A percentile compares a stretch with the other conserved stretches of the same genome.
phyloP scores from a whole-genome alignment of 2,329 filamentous ascomycete genomes.

The Pestalotiopsis sp. region DNA sequence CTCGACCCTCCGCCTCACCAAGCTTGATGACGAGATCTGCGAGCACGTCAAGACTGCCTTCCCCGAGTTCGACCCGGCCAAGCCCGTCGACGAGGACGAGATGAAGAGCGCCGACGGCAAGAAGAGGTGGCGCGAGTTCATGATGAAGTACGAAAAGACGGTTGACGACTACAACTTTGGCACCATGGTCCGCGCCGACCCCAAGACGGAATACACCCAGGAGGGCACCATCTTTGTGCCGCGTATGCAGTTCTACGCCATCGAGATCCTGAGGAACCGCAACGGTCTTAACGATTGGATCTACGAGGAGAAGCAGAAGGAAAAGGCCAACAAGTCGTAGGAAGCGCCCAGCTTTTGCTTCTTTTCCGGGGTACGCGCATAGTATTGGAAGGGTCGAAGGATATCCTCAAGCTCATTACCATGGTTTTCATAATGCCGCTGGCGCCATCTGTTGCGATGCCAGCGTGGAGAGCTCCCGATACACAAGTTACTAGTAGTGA shows the following conservation, averaged over 20 bases:
- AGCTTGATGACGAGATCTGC: constrained; percentile 93
- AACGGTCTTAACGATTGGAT: constrained; percentile 96
- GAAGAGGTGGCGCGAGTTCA: constrained; percentile 91
- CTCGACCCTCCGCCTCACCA: constrained; percentile 87
- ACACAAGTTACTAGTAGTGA: no score
- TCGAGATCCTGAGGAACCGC: constrained; percentile 81
- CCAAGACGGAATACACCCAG: constrained; percentile 83
- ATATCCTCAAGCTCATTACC: no score
- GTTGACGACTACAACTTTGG: constrained; percentile 99
- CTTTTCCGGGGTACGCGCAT: neutral
- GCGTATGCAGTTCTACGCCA: constrained; percentile 81
- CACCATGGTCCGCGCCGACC: constrained; percentile 81
- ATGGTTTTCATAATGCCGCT: no score
- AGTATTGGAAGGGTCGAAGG: no score
- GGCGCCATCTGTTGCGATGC: no score
- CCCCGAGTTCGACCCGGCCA: constrained; percentile 86
- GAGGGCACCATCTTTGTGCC: constrained; percentile 82
- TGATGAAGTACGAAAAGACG: constrained; percentile 91
- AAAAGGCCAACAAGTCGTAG: constrained; percentile 45
- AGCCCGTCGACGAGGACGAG: constrained; percentile 82
- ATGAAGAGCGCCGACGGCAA: constrained; percentile 99
- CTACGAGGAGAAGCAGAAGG: constrained; percentile 77
- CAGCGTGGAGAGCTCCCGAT: no score
- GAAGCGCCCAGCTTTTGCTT: neutral
- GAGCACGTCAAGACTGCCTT: constrained; percentile 87